These are phyloP conservation scores for Umbelopsis sp. DNA, from an alignment of 371 early-diverging fungal species.

Conservation along the genomic window DNA sequence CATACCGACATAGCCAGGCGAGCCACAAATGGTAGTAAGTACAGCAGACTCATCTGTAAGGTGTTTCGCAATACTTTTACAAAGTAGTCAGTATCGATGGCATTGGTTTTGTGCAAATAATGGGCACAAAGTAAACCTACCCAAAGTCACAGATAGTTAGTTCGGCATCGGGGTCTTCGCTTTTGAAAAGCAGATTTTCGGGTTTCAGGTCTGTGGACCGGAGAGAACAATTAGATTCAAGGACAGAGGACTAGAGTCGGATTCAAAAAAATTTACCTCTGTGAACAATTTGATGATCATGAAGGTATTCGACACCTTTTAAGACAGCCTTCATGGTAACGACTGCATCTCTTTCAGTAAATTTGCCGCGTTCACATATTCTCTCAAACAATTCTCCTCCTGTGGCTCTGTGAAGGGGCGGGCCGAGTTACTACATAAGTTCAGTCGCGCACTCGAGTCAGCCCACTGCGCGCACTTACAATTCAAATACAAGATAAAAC, in stretches of 20 bases:
- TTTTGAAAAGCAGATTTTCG: constrained; percentile 76
- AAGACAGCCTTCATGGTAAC: constrained; percentile 66
- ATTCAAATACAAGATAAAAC: constrained; percentile 86
- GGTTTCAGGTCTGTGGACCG: constrained; percentile 70
- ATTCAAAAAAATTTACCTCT: constrained; percentile 44
- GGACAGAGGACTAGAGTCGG: not conserved
- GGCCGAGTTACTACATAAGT: not conserved
- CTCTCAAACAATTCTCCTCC: constrained; percentile 93
- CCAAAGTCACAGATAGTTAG: constrained; percentile 71
- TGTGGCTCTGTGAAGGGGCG: constrained; percentile 49
- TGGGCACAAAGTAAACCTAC: constrained; percentile 29
- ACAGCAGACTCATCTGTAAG: constrained; percentile 48
- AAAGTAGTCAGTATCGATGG: not conserved
- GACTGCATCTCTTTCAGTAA: constrained; percentile 87
- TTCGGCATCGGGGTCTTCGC: constrained; percentile 57
- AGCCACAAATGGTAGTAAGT: constrained; percentile 62
- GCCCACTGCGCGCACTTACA: constrained; percentile 44
- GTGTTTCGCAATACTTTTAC: constrained; percentile 51
- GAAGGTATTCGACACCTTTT: constrained; percentile 68
- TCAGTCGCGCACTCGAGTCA: too few relatives aligned
- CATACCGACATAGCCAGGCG: constrained; percentile 56
- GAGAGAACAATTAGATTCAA: not conserved
- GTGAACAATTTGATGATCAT: constrained; percentile 67
- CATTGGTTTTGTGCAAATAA: too few relatives aligned
- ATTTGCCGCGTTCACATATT: constrained; percentile 80